Conservation (phyloP, 495 filamentous ascomycete species). For the Daldinia loculata region DNA sequence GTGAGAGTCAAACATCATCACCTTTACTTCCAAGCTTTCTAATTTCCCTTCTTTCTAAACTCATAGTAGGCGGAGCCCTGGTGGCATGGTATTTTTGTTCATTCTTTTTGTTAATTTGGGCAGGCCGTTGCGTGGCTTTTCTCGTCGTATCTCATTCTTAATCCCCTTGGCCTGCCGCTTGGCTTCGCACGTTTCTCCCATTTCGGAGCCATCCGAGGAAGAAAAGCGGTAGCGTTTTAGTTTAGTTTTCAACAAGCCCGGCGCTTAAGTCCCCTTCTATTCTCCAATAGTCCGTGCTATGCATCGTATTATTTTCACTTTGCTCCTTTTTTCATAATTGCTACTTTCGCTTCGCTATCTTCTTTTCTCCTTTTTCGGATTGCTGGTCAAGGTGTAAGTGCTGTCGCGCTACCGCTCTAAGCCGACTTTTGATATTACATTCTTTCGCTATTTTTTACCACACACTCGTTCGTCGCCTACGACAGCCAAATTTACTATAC, state of each 20-base stretch:
- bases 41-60: constrained; percentile 18
- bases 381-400: constrained; percentile 42
- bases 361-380: constrained; percentile 32
- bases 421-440: constrained; percentile 46
- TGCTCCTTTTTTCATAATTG: constrained; percentile 51
- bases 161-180: constrained; percentile 16
- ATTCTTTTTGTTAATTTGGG: constrained; percentile 28
- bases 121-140: constrained; percentile 32
- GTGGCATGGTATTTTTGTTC: constrained; percentile 35
- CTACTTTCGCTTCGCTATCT: constrained; percentile 51
- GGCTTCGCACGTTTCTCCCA: constrained; percentile 29
- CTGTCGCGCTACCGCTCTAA: constrained; percentile 41
- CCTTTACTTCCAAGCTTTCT: constrained; percentile 18
- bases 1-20: constrained; percentile 49
- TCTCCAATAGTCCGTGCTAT: constrained; percentile 31
- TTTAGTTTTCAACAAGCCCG: constrained; percentile 23
- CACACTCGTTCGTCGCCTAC: constrained; percentile 24
- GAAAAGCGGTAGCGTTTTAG: constrained; percentile 5
- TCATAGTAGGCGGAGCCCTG: constrained; percentile 19
- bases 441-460: constrained; percentile 46
- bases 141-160: constrained; percentile 15
- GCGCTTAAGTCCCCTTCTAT: constrained; percentile 34
- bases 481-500: constrained; percentile 27
- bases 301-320: constrained; percentile 42
- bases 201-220: constrained; percentile 32